A percentile compares a stretch with the other conserved stretches of the same genome.
Evolutionary conservation across 768 basidiomycete genomes (phyloP).

Genomic region (Cystobasidiopsis lactophilus): DNA sequence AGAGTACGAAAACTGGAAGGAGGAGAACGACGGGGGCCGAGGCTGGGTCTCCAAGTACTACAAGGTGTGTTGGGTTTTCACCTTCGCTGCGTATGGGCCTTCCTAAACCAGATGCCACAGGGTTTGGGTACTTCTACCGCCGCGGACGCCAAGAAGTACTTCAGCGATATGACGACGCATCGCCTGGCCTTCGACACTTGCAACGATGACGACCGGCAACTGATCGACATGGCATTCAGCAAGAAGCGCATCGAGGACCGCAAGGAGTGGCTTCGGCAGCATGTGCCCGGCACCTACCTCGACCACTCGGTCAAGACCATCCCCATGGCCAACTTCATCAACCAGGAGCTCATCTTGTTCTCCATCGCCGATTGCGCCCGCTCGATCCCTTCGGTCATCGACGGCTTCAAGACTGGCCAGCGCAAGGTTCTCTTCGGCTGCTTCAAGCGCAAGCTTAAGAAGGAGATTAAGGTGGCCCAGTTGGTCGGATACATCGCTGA

Average conservation of each 20-base stretch:
- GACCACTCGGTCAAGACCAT: conserved; percentile 73
- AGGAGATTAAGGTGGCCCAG: conserved; percentile 87
- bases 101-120: conserved; percentile 27
- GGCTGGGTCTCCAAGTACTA: conserved; percentile 90
- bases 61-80: conserved; percentile 43
- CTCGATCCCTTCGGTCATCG: conserved; percentile 80
- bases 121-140: conserved; percentile 88
- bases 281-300: conserved; percentile 84
- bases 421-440: conserved; percentile 89
- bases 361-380: conserved; percentile 99
- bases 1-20: conserved; percentile 82
- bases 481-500: conserved; percentile 86
- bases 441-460: conserved; percentile 82
- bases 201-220: conserved; percentile 56
- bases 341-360: conserved; percentile 90
- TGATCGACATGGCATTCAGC: conserved; percentile 95
- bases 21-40: conserved; percentile 43
- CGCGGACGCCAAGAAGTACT: conserved; percentile 76
- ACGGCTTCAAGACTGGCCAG: conserved; percentile 93
- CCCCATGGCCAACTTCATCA: conserved; percentile 82
- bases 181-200: conserved; percentile 75
- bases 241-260: conserved; percentile 98
- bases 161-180: conserved; percentile 74
- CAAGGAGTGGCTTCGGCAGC: conserved; percentile 91
- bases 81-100: background rate